Evolutionary conservation across 2,329 filamentous ascomycete genomes (phyloP).

Genomic region (Chaetomiaceae sp.): DNA sequence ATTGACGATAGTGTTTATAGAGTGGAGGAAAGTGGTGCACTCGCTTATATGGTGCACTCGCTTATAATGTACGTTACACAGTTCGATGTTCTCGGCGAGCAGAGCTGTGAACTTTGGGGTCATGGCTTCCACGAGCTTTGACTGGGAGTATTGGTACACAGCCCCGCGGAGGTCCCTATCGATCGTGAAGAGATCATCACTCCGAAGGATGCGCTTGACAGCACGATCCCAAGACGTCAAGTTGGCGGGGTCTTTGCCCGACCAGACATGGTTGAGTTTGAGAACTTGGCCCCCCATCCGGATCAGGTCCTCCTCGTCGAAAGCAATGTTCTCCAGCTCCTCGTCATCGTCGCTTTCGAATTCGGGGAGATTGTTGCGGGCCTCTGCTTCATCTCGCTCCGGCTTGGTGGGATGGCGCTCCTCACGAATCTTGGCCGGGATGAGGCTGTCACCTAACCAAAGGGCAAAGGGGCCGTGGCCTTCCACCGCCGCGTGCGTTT

Average conservation of each 20-base stretch:
- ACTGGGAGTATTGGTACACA: slow-evolving; percentile 63
- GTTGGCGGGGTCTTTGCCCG: slow-evolving; percentile 29
- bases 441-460: slow-evolving; percentile 53
- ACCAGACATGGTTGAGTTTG: slow-evolving; percentile 39
- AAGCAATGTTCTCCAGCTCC: slow-evolving; percentile 32
- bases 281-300: slow-evolving; percentile 43
- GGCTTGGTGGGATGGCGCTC: slow-evolving; percentile 35
- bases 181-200: slow-evolving; percentile 57
- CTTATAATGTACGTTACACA: too few relatives aligned
- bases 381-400: slow-evolving; percentile 33
- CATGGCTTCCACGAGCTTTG: slow-evolving; percentile 46
- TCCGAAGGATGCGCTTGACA: slow-evolving; percentile 17
- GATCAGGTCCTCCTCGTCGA: slow-evolving; percentile 33
- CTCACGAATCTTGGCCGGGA: slow-evolving; percentile 32
- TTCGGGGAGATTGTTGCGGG: slow-evolving; percentile 31
- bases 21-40: too few relatives aligned
- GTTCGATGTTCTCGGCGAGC: slow-evolving; percentile 45
- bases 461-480: slow-evolving; percentile 25
- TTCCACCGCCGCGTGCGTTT: slow-evolving; percentile 16
- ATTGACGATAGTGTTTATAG: too few relatives aligned
- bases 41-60: too few relatives aligned
- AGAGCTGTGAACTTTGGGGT: slow-evolving; percentile 43
- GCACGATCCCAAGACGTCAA: slow-evolving; percentile 15
- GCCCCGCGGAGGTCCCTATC: slow-evolving; percentile 50
- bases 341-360: slow-evolving; percentile 51